Evolutionary conservation across 306 rosid genomes (phyloP), one percentile per base, ranked within the genome.

Genomic region (Rosa lucieae): DNA sequence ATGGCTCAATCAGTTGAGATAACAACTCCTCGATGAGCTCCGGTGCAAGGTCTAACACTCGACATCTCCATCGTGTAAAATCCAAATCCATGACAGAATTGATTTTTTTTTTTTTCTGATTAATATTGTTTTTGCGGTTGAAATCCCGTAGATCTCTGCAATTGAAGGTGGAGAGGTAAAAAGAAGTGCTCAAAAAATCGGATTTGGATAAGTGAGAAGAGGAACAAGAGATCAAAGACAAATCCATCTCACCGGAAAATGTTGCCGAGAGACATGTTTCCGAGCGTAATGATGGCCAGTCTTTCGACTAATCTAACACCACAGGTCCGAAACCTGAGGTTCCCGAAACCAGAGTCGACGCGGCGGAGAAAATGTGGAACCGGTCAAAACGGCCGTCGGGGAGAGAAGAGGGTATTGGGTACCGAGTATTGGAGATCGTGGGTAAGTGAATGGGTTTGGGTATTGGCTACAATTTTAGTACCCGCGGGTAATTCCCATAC

Each of bases 11-110:
- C 72, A 78, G 79, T 20, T 82, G 48, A 75, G 85, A 5, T 78
- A 74, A 42, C 79, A 75, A 42, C 82, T 82, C 3, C 82, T 82
- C 68, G 85, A 80, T 61, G 82, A 82, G 42, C 85, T 82, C 79
- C 74, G 79, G 2, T 59, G 67, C 32, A 82, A 82, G 59, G 82
- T 82, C 59, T 49, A 78, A 46, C 76, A 79, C 42, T 67, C 67
- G 85, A 82, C 47, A 42, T 17, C 71, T 78, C 82, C 42, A 78
- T 82, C 48, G 85, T 66, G 85, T 82, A 77, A 72, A 72, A 12
- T 44, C 67, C 53, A 6, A 63, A 32, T 10, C 70, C 73, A 14
- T 48, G 8, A 10, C 44, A 32, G 66, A 47, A 46, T 52, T 51
- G 12, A 47, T 12, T 42, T 43, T 12, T 23, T 4, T 14, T 6